Base-by-base conservation (phyloP, 257 asterid species). In the Forsythia viridissima region DNA sequence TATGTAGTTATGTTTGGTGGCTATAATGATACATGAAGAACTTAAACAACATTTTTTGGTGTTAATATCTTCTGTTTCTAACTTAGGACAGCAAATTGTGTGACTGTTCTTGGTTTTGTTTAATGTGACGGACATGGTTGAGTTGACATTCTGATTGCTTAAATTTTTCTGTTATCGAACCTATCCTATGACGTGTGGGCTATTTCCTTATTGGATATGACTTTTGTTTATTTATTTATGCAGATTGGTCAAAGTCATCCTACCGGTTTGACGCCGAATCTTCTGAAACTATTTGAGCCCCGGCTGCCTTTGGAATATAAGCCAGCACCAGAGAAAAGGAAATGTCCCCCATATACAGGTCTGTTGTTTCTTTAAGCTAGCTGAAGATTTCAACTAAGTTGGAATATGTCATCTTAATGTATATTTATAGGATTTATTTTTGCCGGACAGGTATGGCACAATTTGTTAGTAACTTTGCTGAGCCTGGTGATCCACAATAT, bases 171-270 rank as follows among this genome's bases (percentile, higher is more conserved):
- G 16, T 63, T 63, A 63, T 63, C 24, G 18, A 63, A 39, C 34
- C 38, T 11, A 24, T 30, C 8, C 39, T 1, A 1, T 21, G 70
- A 63, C 34, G 1, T 30, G 24, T 24, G 24, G 24, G 70, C 70
- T 21, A 8, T 63, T 39, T 41, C 6, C 13, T 3, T 21, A n/a
- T 51, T 40, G 20, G 40, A 63, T 78, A 72, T 42, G 42, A 40
- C 15, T 41, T 11, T 39, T 76, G 74, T 76, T 30, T 15, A 48
- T 37, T 70, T 74, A 24, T 52, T 57, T 63, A 1, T 86, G 84
- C 90, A 96, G 99, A 96, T 96, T 69, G 99, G 98, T 71, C 97
- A 91, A 85, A 91, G 97, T 85, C 99, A 96, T 85, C 97, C 99
- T 8, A 96, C 99, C 80, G 99, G 99, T 69, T 89, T 96, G 82